Base-by-base conservation (phyloP, 768 basidiomycete genomes). In the Crucibulum laeve region DNA sequence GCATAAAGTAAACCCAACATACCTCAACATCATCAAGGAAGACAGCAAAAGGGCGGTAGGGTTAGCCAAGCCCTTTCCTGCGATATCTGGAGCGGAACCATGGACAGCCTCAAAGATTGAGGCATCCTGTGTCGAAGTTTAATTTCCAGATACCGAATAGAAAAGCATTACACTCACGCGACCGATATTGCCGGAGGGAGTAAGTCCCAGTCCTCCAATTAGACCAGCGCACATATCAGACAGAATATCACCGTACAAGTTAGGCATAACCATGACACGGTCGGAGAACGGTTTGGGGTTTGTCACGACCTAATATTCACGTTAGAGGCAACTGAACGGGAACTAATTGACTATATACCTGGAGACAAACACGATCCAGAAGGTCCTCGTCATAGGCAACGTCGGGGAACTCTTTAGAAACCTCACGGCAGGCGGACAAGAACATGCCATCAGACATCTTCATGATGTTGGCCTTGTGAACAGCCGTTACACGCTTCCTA, bases 401-500 rank as follows among this genome's bases (percentile, higher is more conserved):
- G 47, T 85, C 82, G 15, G 96, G 96, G 77, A 85, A 99, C 44
- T 91, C 93, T 62, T 95, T 93, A 4, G 95, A 86, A 30, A 99
- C 91, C 53, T 91, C 86, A 43, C 96, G 85, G 67, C 96, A 98
- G 18, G 96, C 96, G 30, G 91, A 87, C 66, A 99, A 73, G 78
- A 99, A 99, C 93, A 98, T 96, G 48, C 96, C 96, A 63, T 99
- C 96, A 15, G 95, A 98, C 88, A 98, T 92, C 84, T 97, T 97
- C 93, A 98, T 98, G 74, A 99, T 97, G 62, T 95, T 96, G 18
- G 96, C 96, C 71, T 99, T 99, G 76, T 99, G 96, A 21, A 99
- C 96, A 32, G 96, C 96, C 19, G 95, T 98, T 49, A 99, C 96
- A 54, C 89, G 83, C 63, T 84, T 86, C 50, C 96, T 73, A 49